Percentiles rank a stretch among this genome's conserved stretches.
Evolutionary conservation across 2,329 filamentous ascomycete species (phyloP).

Genomic region (Aureobasidium melanogenum): DNA sequence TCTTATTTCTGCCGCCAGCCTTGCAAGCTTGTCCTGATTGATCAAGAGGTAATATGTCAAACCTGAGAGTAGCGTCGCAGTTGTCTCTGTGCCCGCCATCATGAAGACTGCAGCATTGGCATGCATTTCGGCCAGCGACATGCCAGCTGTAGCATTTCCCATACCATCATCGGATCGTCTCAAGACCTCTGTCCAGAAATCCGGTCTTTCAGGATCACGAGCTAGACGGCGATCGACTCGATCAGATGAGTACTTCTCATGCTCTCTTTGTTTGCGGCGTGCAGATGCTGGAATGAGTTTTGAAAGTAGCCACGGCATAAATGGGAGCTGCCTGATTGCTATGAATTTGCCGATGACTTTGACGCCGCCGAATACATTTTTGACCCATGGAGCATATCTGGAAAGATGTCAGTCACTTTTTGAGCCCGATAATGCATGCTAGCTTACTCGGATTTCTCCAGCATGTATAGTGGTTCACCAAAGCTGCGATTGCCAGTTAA

Average conservation of each 20-base stretch:
- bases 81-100: slow-evolving; percentile 31
- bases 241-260: slow-evolving; percentile 13
- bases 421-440: background rate
- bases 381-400: slow-evolving; percentile 13
- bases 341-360: background rate
- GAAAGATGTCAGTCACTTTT: background rate
- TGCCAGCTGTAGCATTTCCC: slow-evolving; percentile 14
- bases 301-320: background rate
- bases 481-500: slow-evolving; percentile 14
- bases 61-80: slow-evolving; percentile 27
- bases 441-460: slow-evolving; percentile 16
- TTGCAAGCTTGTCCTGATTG: slow-evolving; percentile 27
- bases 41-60: slow-evolving; percentile 35
- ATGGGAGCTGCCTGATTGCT: slow-evolving; percentile 4
- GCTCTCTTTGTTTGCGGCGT: background rate
- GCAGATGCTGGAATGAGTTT: background rate
- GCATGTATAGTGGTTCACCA: slow-evolving; percentile 25
- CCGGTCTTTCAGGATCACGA: slow-evolving; percentile 15
- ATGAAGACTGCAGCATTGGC: slow-evolving; percentile 27
- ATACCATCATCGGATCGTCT: slow-evolving; percentile 13
- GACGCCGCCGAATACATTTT: slow-evolving; percentile 10
- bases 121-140: slow-evolving; percentile 26
- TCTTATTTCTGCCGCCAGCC: slow-evolving; percentile 28
- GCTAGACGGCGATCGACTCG: slow-evolving; percentile 22
- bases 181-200: slow-evolving; percentile 20